Evolutionary conservation across 2,329 filamentous ascomycete species (phyloP), one percentile per base, ranked within the genome.

Genomic region (Zasmidium citrigriseum): DNA sequence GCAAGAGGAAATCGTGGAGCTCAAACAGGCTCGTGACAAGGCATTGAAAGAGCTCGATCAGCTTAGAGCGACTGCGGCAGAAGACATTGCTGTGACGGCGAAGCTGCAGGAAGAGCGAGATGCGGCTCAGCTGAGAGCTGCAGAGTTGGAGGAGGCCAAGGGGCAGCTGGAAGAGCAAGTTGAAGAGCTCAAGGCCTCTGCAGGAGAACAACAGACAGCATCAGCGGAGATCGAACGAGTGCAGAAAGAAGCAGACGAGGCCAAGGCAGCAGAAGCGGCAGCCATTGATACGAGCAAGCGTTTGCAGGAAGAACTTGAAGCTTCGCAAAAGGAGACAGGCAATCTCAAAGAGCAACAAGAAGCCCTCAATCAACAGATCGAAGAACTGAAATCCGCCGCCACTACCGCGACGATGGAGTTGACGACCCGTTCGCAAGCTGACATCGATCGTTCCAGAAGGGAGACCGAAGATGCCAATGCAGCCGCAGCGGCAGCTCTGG

Each of bases 291-390:
- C 59, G 25, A 58, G 22, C 44, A 54, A 63, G 24, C 45, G 49
- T n/a, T 29, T 68, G 25, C 56, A 57, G 20, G 52, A 58, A 20
- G 62, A 67, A 27, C 20, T 66, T 11, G 29, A 51, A 18, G 10
- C 23, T 5, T 18, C n/a, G 5, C 16, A 25, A 9, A 11, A 4
- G 23, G 47, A 49, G 10, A n/a, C 21, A 11, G 22, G 22, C 4
- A 27, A 49, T 3, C 22, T 23, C 24, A 49, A 49, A 11, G n/a
- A 27, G 12, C 12, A 41, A n/a, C 5, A 41, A n/a, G 5, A 41
- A n/a, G 7, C 16, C 18, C 34, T 41, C 12, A 41, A 41, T 11
- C 5, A 41, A 4, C 5, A 41, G 14, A 41, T 41, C 34, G 34
- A 41, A 4, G 5, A 41, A n/a, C 34, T 41, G 12, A 41, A 41